Conservation (phyloP, 768 basidiomycete species). For the Chiua virens region DNA sequence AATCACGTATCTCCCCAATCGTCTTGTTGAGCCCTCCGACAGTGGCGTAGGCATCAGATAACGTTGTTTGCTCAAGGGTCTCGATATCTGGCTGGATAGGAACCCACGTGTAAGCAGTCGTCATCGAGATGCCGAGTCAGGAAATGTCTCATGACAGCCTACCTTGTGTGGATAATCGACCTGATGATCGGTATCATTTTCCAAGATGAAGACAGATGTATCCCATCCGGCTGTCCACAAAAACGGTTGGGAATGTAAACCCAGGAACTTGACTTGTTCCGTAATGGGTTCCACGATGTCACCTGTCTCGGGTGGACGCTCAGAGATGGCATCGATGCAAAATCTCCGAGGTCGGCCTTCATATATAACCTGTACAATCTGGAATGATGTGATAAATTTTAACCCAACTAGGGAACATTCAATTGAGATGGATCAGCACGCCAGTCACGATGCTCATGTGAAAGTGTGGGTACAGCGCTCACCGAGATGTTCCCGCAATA, state of each 20-base stretch:
- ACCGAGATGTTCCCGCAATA: slow-evolving; percentile 72
- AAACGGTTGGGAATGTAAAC: slow-evolving; percentile 38
- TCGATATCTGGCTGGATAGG: slow-evolving; percentile 45
- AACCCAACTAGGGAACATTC: slow-evolving; percentile 57
- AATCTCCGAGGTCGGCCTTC: slow-evolving; percentile 63
- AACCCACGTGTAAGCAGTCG: slow-evolving; percentile 13
- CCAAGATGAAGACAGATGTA: slow-evolving; percentile 48
- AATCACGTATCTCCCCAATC: slow-evolving; percentile 80
- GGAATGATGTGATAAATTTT: slow-evolving; percentile 62
- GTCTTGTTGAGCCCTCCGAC: slow-evolving; percentile 90
- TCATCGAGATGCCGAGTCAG: slow-evolving; percentile 5
- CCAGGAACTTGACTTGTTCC: slow-evolving; percentile 43
- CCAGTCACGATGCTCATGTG: not conserved
- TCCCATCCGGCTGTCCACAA: slow-evolving; percentile 75
- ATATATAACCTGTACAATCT: slow-evolving; percentile 62
- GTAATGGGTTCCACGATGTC: slow-evolving; percentile 36
- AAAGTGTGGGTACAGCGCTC: slow-evolving; percentile 16
- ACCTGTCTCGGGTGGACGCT: slow-evolving; percentile 17
- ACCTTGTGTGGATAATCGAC: slow-evolving; percentile 35
- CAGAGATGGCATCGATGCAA: slow-evolving; percentile 47
- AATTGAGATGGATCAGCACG: slow-evolving; percentile 5
- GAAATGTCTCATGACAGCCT: slow-evolving; percentile 9
- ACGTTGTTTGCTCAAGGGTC: slow-evolving; percentile 41
- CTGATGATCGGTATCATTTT: slow-evolving; percentile 28
- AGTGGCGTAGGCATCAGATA: slow-evolving; percentile 65